Percentiles rank a stretch among this genome's conserved stretches.
Conservation (phyloP, 805 yeast genomes). For the Saccharomycopsis fibuligera region DNA sequence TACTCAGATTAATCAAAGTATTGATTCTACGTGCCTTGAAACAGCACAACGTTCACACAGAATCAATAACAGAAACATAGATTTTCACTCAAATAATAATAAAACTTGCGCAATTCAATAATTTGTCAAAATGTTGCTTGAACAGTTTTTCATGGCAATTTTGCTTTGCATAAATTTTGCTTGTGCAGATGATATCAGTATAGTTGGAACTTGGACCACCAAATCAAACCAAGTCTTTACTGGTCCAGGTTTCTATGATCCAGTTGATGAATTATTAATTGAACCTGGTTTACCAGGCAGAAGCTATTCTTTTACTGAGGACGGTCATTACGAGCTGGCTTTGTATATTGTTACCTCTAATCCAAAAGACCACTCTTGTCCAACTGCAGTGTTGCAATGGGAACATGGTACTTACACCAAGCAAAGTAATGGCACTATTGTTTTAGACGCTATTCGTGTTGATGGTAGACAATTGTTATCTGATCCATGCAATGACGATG, state of each 20-base stretch:
- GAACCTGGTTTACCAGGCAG: constrained; percentile 97
- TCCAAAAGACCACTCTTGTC: constrained; percentile 71
- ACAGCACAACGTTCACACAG: no score
- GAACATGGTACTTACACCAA: constrained; percentile 84
- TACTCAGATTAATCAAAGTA: no score
- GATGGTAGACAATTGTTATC: constrained; percentile 91
- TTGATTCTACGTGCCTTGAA: no score
- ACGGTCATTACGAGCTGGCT: constrained; percentile 90
- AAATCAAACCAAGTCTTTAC: constrained; percentile 93
- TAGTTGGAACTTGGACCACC: constrained; percentile 93
- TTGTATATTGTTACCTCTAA: constrained; percentile 70
- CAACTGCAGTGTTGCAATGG: constrained; percentile 71
- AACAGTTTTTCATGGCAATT: no score
- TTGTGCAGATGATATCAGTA: constrained; percentile 10
- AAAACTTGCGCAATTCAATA: no score
- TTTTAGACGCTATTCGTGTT: constrained; percentile 66
- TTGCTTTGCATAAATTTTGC: no score
- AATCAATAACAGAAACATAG: no score
- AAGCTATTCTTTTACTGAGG: constrained; percentile 85
- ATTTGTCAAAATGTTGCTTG: no score
- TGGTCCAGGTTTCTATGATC: constrained; percentile 95
- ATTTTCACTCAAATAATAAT: no score
- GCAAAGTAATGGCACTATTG: constrained; percentile 49
- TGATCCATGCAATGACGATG: constrained; percentile 72
- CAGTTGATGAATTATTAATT: constrained; percentile 86